These are phyloP conservation scores for Flueggea neowawraea DNA, from an alignment of 441 rosid species.

Conservation along the genomic window DNA sequence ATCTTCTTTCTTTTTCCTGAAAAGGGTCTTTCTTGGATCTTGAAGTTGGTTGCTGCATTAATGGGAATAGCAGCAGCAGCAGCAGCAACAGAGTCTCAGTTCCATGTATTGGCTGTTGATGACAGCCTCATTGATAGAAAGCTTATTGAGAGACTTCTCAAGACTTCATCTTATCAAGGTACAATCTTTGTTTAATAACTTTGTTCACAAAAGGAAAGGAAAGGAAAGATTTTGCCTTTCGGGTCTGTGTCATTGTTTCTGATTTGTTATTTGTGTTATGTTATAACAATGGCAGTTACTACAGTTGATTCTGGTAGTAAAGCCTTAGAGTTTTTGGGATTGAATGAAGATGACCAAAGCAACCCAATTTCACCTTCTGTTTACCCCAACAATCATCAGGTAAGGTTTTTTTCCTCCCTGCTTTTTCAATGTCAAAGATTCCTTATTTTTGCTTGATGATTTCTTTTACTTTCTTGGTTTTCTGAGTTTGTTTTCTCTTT, in stretches of 20 bases:
- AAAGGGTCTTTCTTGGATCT: conserved; percentile 18
- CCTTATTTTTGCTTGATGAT: no score
- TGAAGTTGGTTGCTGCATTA: conserved; percentile 10
- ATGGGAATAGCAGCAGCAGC: conserved; percentile 50
- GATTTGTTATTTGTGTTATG: not conserved
- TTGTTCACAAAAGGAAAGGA: no score
- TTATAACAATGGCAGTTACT: conserved; percentile 44
- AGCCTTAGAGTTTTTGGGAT: conserved; percentile 77
- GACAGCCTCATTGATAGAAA: conserved; percentile 64
- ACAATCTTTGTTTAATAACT: not conserved
- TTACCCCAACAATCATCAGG: conserved; percentile 36
- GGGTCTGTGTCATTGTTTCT: conserved; percentile 1
- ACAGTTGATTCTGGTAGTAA: conserved; percentile 84
- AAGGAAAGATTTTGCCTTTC: not conserved
- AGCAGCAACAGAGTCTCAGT: conserved; percentile 26
- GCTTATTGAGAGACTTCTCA: conserved; percentile 59
- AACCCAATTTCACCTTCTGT: conserved; percentile 24
- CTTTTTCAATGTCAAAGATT: not conserved
- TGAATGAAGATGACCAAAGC: conserved; percentile 29
- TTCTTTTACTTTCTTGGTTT: not conserved
- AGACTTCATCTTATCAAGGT: conserved; percentile 70
- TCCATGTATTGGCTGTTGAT: conserved; percentile 74
- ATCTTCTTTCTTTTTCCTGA: conserved; percentile 5
- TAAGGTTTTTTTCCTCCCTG: conserved; percentile 4
- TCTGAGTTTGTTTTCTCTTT: conserved; percentile 2